These are phyloP conservation scores for Metschnikowia henanensis DNA, from an alignment of 805 yeast genomes.

Conservation along the genomic window DNA sequence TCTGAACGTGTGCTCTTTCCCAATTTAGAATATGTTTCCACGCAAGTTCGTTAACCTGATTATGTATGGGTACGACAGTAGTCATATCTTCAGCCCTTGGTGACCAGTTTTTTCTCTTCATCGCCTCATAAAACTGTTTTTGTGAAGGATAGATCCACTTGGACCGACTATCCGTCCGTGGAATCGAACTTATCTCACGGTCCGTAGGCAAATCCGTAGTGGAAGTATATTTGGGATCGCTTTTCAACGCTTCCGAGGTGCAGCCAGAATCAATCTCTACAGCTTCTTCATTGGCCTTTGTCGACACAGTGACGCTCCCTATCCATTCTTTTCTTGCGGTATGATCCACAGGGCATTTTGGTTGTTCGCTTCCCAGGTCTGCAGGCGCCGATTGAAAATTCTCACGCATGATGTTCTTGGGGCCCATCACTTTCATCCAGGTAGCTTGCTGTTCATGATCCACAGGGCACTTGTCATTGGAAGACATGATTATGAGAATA, in stretches of 20 bases:
- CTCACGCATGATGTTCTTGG: neutral
- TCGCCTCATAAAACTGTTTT: slow-evolving; percentile 91
- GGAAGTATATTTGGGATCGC: slow-evolving; percentile 27
- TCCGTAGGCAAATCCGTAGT: slow-evolving; percentile 56
- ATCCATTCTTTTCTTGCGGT: slow-evolving; percentile 61
- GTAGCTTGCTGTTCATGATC: slow-evolving; percentile 18
- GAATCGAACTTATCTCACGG: slow-evolving; percentile 78
- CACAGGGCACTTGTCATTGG: slow-evolving; percentile 19
- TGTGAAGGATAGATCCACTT: slow-evolving; percentile 97
- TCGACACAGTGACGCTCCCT: slow-evolving; percentile 26
- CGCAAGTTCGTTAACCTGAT: slow-evolving; percentile 88
- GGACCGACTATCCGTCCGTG: slow-evolving; percentile 57
- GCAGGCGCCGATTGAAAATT: neutral
- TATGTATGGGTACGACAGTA: slow-evolving; percentile 91
- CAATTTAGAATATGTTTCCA: slow-evolving; percentile 83
- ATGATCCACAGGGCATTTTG: slow-evolving; percentile 70
- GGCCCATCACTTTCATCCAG: slow-evolving; percentile 17
- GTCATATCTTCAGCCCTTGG: slow-evolving; percentile 84
- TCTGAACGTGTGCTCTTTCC: slow-evolving; percentile 66
- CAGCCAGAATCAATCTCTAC: slow-evolving; percentile 41
- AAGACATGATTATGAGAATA: slow-evolving; percentile 1
- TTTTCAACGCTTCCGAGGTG: slow-evolving; percentile 45
- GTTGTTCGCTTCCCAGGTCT: slow-evolving; percentile 21
- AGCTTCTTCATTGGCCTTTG: slow-evolving; percentile 35
- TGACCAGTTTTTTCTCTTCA: slow-evolving; percentile 87